Base-by-base conservation (phyloP, 2,329 filamentous ascomycete species). In the Ilyonectria mors-panacis region DNA sequence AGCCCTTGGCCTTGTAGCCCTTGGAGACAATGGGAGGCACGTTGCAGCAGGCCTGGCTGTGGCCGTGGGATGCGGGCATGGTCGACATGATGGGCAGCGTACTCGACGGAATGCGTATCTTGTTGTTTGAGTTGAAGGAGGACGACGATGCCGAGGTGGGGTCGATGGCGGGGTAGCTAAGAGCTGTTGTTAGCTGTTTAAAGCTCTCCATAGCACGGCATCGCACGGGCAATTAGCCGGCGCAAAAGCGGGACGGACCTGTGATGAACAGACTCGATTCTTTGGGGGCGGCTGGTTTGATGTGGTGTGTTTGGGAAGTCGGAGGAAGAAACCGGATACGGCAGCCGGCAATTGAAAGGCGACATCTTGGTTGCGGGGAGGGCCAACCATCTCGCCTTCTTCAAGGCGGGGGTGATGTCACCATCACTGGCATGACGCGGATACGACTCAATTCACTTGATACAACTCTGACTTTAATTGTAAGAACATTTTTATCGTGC, bases 41-140 rank as follows among this genome's bases (percentile, higher is more conserved):
- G 75, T 86, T 88, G 77, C 87, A 89, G 82, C 87, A 89, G 74
- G 87, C 84, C 77, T 83, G 81, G 75, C 82, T 87, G 78, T 89
- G 87, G 78, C 86, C 87, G 75, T 84, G 82, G 66, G 84, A 81
- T 23, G 85, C 85, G 47, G 82, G 82, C 83, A 86, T 86, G 37
- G 83, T 80, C 74, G 85, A 85, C 85, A 87, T 87, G 71, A 44
- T 73, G 73, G 70, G 67, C 64, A 53, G 39, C 28, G 23, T 44
- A 64, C 13, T 19, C 35, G 35, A 44, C 30, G 45, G 45, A 33
- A 30, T 33, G 26, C 17, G 15, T n/a, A 42, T 42, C 8, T 42
- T 17, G 37, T 57, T 54, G 39, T 39, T 30, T 10, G 39, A 54
- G 26, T 33, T 23, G 30, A 6, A 17, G 8, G 26, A 28, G 47